Conservation (phyloP, 352 stramenopile genomes). For the Phytophthora syringae region DNA sequence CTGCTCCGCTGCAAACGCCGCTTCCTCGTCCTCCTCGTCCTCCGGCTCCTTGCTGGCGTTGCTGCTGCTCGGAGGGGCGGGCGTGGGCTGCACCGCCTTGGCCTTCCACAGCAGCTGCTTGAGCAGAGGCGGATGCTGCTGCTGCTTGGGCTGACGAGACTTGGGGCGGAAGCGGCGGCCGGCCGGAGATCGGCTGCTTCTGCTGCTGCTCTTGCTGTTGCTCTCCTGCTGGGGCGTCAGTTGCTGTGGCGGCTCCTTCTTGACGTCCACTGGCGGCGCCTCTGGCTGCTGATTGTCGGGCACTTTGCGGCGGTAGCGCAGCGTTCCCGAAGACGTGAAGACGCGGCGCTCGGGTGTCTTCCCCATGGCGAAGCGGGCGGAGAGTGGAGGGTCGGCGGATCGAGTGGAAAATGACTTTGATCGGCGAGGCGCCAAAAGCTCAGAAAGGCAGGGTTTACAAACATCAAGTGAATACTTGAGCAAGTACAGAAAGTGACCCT, state of each 20-base stretch:
- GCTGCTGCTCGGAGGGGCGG: conserved; percentile 5
- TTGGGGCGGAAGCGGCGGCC: conserved; percentile 15
- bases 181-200: conserved; percentile 15
- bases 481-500: too few species aligned
- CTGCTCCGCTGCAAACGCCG: conserved; percentile 45
- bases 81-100: conserved; percentile 40
- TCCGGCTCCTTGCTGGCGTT: conserved; percentile 17
- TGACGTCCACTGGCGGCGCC: conserved; percentile 6
- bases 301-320: conserved; percentile 68
- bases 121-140: conserved; percentile 36
- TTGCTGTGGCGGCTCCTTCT: conserved; percentile 17
- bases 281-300: conserved; percentile 45
- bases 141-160: neutral
- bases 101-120: conserved; percentile 74
- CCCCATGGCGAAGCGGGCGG: conserved; percentile 37
- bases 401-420: neutral
- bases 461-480: too few species aligned
- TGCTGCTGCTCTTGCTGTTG: conserved; percentile 1
- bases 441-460: conserved; percentile 16
- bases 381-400: conserved; percentile 26
- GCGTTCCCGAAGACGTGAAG: conserved; percentile 16
- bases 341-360: conserved; percentile 58
- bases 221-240: neutral
- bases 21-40: conserved; percentile 47
- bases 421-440: conserved; percentile 5